phyloP scores from a whole-genome alignment of 192 early-diverging fungal genomes.

The Backusella macrospora region DNA sequence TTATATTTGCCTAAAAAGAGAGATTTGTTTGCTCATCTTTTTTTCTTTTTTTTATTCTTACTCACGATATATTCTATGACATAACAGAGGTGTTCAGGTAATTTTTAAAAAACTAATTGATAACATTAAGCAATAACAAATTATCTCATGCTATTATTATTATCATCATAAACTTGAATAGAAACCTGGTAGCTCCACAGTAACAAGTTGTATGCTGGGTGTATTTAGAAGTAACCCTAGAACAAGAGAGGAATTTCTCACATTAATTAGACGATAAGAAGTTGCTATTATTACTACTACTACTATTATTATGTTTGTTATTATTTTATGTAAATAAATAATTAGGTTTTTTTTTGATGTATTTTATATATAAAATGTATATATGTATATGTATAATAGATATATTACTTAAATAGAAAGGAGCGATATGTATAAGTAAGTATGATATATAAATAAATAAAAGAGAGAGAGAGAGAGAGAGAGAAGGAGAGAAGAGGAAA shows the following conservation, averaged over 20 bases:
- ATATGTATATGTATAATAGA: neutral
- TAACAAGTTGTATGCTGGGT: constrained; percentile 96
- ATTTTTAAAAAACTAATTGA: constrained; percentile 14
- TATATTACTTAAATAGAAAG: too few species aligned
- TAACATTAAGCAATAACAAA: neutral
- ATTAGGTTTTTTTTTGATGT: constrained; percentile 10
- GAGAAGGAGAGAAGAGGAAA: neutral
- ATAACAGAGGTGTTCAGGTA: constrained; percentile 23
- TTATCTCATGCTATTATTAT: neutral
- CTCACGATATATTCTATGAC: too few species aligned
- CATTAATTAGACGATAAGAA: constrained; percentile 60
- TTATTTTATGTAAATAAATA: constrained; percentile 21
- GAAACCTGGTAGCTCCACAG: constrained; percentile 93
- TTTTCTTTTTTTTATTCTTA: neutral
- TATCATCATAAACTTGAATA: constrained; percentile 35
- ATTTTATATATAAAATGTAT: constrained; percentile 1
- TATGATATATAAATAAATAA: neutral
- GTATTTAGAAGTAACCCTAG: constrained; percentile 87
- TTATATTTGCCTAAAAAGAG: neutral
- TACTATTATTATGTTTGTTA: neutral
- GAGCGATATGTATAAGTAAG: neutral
- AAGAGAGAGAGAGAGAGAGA: neutral
- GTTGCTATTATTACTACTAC: neutral
- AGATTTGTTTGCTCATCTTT: neutral
- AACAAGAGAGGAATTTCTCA: constrained; percentile 96